These are phyloP conservation scores for Coemansia umbellata DNA, from an alignment of 192 early-diverging fungal genomes.

Conservation along the genomic window DNA sequence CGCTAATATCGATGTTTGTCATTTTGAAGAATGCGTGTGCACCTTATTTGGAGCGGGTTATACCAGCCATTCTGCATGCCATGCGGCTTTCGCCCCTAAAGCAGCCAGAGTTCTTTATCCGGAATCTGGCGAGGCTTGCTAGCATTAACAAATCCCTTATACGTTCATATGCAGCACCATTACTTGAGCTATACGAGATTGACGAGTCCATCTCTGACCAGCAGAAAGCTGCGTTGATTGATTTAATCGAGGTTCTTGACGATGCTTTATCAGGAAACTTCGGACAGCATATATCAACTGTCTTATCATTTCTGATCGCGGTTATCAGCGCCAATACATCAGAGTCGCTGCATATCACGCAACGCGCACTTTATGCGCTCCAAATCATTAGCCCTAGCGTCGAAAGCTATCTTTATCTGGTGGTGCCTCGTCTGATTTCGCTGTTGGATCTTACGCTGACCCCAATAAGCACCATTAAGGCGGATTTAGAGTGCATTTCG, in stretches of 20 bases:
- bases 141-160: conserved; percentile 84
- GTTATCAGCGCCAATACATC: conserved; percentile 78
- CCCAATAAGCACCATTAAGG: conserved; percentile 57
- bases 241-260: conserved; percentile 82
- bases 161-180: conserved; percentile 75
- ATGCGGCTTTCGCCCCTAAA: conserved; percentile 75
- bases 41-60: conserved; percentile 52
- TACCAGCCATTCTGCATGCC: conserved; percentile 83
- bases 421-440: conserved; percentile 78
- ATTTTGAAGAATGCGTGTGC: conserved; percentile 48
- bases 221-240: conserved; percentile 66
- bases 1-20: conserved; percentile 92
- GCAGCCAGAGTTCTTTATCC: conserved; percentile 89
- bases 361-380: conserved; percentile 73
- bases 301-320: conserved; percentile 80
- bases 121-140: conserved; percentile 78
- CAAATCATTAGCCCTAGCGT: conserved; percentile 79
- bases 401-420: conserved; percentile 89
- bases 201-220: conserved; percentile 66
- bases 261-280: conserved; percentile 84
- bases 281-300: conserved; percentile 72
- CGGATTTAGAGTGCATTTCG: conserved; percentile 68
- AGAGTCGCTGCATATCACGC: conserved; percentile 60
- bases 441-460: conserved; percentile 72
- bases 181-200: conserved; percentile 78